These are phyloP conservation scores for Daedalea quercina DNA, from an alignment of 768 basidiomycete genomes.

Conservation along the genomic window DNA sequence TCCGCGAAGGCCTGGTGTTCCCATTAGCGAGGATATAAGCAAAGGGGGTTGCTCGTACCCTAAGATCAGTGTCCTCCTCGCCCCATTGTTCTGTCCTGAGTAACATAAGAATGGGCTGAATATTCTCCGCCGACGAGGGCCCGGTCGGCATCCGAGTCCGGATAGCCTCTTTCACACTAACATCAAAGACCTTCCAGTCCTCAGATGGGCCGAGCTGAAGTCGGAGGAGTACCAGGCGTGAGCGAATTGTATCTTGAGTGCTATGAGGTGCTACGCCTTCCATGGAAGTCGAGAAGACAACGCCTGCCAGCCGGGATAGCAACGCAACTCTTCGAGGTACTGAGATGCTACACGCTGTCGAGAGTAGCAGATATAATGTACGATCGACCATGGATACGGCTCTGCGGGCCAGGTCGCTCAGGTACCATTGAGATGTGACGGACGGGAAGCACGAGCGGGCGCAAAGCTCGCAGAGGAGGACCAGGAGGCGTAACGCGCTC, in stretches of 20 bases:
- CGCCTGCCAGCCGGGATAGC: conserved; percentile 33
- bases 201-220: conserved; percentile 36
- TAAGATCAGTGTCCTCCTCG: conserved; percentile 13
- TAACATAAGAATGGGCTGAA: conserved; percentile 26
- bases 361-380: conserved; percentile 38
- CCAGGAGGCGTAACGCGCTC: conserved; percentile 41
- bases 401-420: conserved; percentile 40
- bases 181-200: conserved; percentile 28
- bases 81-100: conserved; percentile 35
- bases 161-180: conserved; percentile 17
- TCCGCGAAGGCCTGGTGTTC: conserved; percentile 16
- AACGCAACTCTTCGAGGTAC: conserved; percentile 29
- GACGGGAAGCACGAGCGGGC: conserved; percentile 35
- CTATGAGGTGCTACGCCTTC: not conserved
- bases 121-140: conserved; percentile 11
- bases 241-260: conserved; percentile 6
- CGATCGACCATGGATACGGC: conserved; percentile 32
- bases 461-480: conserved; percentile 38
- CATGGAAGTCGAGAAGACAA: not conserved
- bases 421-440: conserved; percentile 41
- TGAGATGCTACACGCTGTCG: conserved; percentile 29
- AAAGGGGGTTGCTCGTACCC: conserved; percentile 6
- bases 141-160: conserved; percentile 23
- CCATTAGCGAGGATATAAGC: not conserved
- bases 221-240: conserved; percentile 32